A percentile compares a stretch with the other conserved stretches of the same genome.
phyloP scores from a whole-genome alignment of 2,329 filamentous ascomycete genomes.

The Nothophoma quercina region DNA sequence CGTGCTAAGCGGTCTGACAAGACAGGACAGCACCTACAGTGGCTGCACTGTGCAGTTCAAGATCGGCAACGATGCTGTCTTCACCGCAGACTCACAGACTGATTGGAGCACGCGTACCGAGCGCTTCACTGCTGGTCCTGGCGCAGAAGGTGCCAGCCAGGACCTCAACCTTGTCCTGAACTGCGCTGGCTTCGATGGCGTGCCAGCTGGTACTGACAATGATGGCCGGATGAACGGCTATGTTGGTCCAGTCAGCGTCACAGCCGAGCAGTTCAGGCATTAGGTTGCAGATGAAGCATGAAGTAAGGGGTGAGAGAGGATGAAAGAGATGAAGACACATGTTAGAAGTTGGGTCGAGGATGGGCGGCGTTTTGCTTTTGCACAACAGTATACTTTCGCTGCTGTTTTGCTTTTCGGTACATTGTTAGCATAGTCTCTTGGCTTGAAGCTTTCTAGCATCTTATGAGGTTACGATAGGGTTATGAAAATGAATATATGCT shows the following conservation, averaged over 20 bases:
- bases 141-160: conserved; percentile 26
- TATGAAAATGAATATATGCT: conserved; percentile 19
- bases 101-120: conserved; percentile 18
- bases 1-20: conserved; percentile 19
- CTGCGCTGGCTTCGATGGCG: conserved; percentile 31
- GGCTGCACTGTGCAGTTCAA: conserved; percentile 29
- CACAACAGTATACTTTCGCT: conserved; percentile 2
- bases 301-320: background rate
- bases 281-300: background rate
- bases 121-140: conserved; percentile 30
- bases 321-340: background rate
- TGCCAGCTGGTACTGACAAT: conserved; percentile 20
- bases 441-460: conserved; percentile 6
- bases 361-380: conserved; percentile 7
- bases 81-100: conserved; percentile 26
- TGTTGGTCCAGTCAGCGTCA: conserved; percentile 7
- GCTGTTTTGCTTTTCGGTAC: conserved; percentile 6
- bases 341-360: conserved; percentile 11
- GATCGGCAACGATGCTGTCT: conserved; percentile 24
- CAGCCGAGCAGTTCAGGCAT: background rate
- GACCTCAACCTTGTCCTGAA: conserved; percentile 30
- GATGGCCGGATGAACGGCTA: conserved; percentile 29
- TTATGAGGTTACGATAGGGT: conserved; percentile 19
- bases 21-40: conserved; percentile 26
- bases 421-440: conserved; percentile 18